These are phyloP conservation scores for Suillus sp. DNA, from an alignment of 768 basidiomycete genomes.

Conservation along the genomic window DNA sequence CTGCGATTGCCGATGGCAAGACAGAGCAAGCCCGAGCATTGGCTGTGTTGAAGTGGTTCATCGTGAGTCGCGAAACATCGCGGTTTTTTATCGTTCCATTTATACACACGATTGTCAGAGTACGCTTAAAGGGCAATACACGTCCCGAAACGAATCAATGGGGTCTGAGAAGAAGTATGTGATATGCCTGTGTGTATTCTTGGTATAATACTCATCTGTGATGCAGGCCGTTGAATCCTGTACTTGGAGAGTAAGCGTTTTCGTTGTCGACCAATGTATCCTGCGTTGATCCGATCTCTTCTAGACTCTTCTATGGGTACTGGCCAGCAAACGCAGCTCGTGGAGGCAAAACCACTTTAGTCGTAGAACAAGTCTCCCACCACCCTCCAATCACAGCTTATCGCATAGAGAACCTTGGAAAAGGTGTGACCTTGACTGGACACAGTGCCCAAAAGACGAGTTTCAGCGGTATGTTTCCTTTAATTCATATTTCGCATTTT, in stretches of 20 bases:
- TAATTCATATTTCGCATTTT: background rate
- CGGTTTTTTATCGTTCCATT: background rate
- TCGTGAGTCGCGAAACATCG: conserved; percentile 50
- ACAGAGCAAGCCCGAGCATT: conserved; percentile 73
- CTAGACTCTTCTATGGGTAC: conserved; percentile 80
- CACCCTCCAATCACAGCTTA: conserved; percentile 91
- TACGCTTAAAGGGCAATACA: conserved; percentile 95
- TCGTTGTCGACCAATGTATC: background rate
- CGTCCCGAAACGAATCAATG: conserved; percentile 91
- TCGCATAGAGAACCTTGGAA: conserved; percentile 77
- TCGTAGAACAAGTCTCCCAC: conserved; percentile 96
- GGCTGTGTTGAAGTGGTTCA: conserved; percentile 93
- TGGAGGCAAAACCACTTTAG: conserved; percentile 78
- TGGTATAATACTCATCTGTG: conserved; percentile 17
- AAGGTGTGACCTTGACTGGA: conserved; percentile 77
- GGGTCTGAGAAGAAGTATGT: conserved; percentile 96
- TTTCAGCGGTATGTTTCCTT: conserved; percentile 64
- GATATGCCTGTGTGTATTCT: background rate
- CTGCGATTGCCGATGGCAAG: conserved; percentile 78
- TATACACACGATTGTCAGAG: conserved; percentile 44
- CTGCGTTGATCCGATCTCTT: background rate
- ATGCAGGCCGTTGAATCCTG: conserved; percentile 88
- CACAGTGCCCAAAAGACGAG: conserved; percentile 96
- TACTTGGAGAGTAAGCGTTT: conserved; percentile 79
- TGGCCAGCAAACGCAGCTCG: conserved; percentile 75